Evolutionary conservation across 2,329 filamentous ascomycete genomes (phyloP).

Genomic region (Pseudocercospora fijiensis): DNA sequence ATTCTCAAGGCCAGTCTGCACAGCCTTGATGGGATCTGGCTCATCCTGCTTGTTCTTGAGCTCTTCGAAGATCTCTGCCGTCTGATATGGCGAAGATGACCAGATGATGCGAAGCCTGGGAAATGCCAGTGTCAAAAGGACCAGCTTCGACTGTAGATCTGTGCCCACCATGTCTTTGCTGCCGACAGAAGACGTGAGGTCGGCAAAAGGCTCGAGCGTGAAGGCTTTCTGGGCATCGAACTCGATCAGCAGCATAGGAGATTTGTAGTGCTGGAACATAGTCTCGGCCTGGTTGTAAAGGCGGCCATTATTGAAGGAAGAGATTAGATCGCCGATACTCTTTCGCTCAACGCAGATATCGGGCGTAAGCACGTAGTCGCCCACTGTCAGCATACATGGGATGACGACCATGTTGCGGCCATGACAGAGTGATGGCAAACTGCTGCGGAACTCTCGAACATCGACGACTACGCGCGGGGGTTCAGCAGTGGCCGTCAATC

Average conservation of each 20-base stretch:
- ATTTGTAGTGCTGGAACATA: constrained; percentile 92
- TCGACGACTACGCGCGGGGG: constrained; percentile 92
- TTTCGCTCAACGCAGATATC: constrained; percentile 93
- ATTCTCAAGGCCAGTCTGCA: constrained; percentile 73
- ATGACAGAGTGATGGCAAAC: constrained; percentile 85
- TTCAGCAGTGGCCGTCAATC: constrained; percentile 76
- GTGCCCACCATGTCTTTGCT: constrained; percentile 61
- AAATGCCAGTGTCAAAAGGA: constrained; percentile 88
- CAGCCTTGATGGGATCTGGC: constrained; percentile 84
- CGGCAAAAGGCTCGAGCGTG: constrained; percentile 67
- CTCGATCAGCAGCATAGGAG: constrained; percentile 88
- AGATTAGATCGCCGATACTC: constrained; percentile 85
- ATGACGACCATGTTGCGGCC: constrained; percentile 84
- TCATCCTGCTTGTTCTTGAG: constrained; percentile 87
- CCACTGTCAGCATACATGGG: constrained; percentile 93
- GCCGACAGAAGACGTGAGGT: constrained; percentile 60
- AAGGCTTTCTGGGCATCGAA: constrained; percentile 98
- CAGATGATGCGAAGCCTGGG: constrained; percentile 88
- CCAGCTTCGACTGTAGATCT: constrained; percentile 87
- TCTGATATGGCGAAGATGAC: constrained; percentile 91
- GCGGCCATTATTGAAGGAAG: constrained; percentile 86
- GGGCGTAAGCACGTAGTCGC: constrained; percentile 91
- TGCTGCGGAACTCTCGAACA: constrained; percentile 92
- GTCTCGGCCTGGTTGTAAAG: constrained; percentile 89
- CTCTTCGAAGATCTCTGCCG: constrained; percentile 92